Evolutionary conservation across 2,329 filamentous ascomycete genomes (phyloP).

Genomic region (Sporothrix globosa): DNA sequence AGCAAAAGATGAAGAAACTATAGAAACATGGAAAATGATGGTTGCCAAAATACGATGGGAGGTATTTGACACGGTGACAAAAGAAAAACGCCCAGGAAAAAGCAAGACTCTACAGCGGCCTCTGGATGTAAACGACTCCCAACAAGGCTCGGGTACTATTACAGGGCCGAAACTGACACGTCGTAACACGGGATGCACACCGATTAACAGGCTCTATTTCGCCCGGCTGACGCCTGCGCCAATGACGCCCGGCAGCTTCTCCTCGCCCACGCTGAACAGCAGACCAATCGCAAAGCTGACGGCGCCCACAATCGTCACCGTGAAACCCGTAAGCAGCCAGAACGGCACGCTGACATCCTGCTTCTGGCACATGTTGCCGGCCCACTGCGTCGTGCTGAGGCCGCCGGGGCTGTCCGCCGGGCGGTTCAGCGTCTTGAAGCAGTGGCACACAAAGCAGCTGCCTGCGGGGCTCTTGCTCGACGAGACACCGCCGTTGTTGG

Average conservation of each 20-base stretch:
- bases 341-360: slow-evolving; percentile 86
- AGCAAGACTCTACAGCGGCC: not conserved
- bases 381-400: slow-evolving; percentile 70
- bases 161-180: not conserved
- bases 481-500: slow-evolving; percentile 46
- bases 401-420: slow-evolving; percentile 45
- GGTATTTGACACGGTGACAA: slow-evolving; percentile 16
- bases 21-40: slow-evolving; percentile 20
- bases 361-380: slow-evolving; percentile 86
- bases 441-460: slow-evolving; percentile 77
- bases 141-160: slow-evolving; percentile 1
- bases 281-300: slow-evolving; percentile 73
- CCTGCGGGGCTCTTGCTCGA: slow-evolving; percentile 32
- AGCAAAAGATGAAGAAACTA: not conserved
- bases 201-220: slow-evolving; percentile 50
- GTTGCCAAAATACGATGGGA: slow-evolving; percentile 15
- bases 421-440: slow-evolving; percentile 58
- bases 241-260: slow-evolving; percentile 90
- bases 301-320: slow-evolving; percentile 68
- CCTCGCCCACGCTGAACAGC: slow-evolving; percentile 80
- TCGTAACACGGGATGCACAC: too few species aligned
- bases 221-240: slow-evolving; percentile 86
- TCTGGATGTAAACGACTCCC: not conserved
- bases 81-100: not conserved
- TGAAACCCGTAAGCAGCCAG: slow-evolving; percentile 80